These are phyloP conservation scores for Nigrospora osmanthi DNA, from an alignment of 2,329 filamentous ascomycete genomes.

Conservation along the genomic window DNA sequence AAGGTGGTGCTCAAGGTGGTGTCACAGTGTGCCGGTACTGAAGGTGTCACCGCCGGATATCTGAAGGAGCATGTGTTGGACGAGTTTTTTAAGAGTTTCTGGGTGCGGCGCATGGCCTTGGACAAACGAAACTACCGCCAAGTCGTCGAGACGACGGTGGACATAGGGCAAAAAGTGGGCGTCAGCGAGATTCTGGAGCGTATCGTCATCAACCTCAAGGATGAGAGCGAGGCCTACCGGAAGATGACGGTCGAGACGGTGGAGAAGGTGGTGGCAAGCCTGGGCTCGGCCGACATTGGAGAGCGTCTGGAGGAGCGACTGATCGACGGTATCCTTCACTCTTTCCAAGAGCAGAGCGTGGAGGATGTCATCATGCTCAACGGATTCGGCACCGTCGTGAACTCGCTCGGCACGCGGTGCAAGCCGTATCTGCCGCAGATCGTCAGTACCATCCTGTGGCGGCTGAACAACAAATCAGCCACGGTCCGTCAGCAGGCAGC, in stretches of 20 bases:
- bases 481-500: conserved; percentile 96
- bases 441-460: conserved; percentile 91
- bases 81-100: conserved; percentile 98
- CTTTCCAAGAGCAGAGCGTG: conserved; percentile 96
- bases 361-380: conserved; percentile 96
- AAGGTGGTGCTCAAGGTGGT: conserved; percentile 98
- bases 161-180: conserved; percentile 96
- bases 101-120: conserved; percentile 92
- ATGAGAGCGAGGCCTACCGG: conserved; percentile 94
- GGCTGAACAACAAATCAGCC: conserved; percentile 94
- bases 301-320: conserved; percentile 88
- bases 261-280: conserved; percentile 88
- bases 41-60: conserved; percentile 90
- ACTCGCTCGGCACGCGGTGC: conserved; percentile 85
- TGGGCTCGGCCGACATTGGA: conserved; percentile 89
- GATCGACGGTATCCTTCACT: conserved; percentile 89
- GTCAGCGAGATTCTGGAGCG: conserved; percentile 90
- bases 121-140: conserved; percentile 98
- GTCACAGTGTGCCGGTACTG: conserved; percentile 88
- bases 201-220: conserved; percentile 91
- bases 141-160: conserved; percentile 95
- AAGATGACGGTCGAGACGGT: conserved; percentile 99
- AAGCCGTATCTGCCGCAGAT: conserved; percentile 97
- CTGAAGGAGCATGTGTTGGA: conserved; percentile 90
- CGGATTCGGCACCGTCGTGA: conserved; percentile 95